phyloP scores from a whole-genome alignment of 306 rosid genomes.

The Vigna angularis region DNA sequence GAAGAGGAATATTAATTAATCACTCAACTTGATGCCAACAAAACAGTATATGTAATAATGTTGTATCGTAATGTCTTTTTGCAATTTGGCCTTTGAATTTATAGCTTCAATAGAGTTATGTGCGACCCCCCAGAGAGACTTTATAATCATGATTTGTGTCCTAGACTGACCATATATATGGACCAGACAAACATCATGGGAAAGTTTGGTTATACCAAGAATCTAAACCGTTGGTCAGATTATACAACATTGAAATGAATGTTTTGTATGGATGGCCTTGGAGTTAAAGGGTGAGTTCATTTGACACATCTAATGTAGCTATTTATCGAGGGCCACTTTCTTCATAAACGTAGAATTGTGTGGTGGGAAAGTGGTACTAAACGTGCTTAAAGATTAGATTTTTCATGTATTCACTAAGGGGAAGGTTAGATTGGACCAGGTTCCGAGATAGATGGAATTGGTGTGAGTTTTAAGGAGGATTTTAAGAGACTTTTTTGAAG shows the following conservation, averaged over 20 bases:
- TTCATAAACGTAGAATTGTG: not conserved
- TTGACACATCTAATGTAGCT: not conserved
- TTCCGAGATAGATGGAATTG: not conserved
- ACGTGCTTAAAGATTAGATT: not conserved
- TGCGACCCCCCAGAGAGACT: not conserved
- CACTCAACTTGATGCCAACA: slow-evolving; percentile 23
- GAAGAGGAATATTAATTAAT: slow-evolving; percentile 5
- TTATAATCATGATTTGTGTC: slow-evolving; percentile 1
- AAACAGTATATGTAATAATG: not conserved
- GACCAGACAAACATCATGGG: not conserved
- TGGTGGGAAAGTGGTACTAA: too few relatives aligned
- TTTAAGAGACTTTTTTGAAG: not conserved
- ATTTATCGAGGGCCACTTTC: not conserved
- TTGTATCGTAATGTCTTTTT: not conserved
- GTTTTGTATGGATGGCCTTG: not conserved
- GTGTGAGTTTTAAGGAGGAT: not conserved
- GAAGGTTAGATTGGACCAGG: not conserved
- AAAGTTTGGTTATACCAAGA: not conserved
- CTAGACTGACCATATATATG: not conserved
- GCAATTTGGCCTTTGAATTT: not conserved
- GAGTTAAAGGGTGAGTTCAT: not conserved
- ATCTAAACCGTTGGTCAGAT: not conserved
- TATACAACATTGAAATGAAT: not conserved
- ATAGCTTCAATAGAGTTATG: not conserved
- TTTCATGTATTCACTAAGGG: not conserved